Base-by-base conservation (phyloP, 1,284 basidiomycete species). In the Cutaneotrichosporon sp. region DNA sequence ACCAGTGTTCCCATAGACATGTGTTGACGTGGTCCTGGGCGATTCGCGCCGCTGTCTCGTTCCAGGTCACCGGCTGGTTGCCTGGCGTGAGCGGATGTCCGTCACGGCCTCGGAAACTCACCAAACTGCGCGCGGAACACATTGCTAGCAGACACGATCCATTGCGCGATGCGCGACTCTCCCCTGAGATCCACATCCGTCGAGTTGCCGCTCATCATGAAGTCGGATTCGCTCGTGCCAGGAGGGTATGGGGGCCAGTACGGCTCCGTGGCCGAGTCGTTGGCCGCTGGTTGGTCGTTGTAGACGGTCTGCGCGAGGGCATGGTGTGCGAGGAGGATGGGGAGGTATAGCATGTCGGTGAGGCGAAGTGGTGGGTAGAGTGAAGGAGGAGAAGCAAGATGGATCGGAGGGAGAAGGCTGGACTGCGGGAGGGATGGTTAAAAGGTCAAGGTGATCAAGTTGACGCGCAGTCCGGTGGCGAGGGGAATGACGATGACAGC, bases 1-100 rank as follows among this genome's bases (percentile, higher is more conserved):
- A 56, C 58, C 63, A 65, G 31, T 65, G 64, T 51, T 62, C 64
- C 64, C 64, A 65, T 2, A 22, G 38, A 20, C 64, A 65, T 1
- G 64, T 60, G 18, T 59, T 38, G 20, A 53, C 56, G 52, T 65
- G 64, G 7, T 34, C 27, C 31, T 59, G 46, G 16, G 64, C 60
- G 4, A 54, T 36, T 16, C 60, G 57, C 16, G 64, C 64, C 3
- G 45, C 51, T 3, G 57, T 60, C 46, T 65, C 60, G 42, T 62
- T 62, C 64, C 64, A 65, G 11, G 56, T 57, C 18, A 59, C 58
- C 0, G 54, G 51, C 13, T 49, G 58, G 2, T 57, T 59, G 22
- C 58, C 63, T 64, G 33, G 3, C 2, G 57, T 63, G 11, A 63
- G 36, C n/a, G 2, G 4, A 24, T 29, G 24, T 16, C 11, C 45